Evolutionary conservation across 352 stramenopile genomes (phyloP).

Genomic region (Peronospora destructor): DNA sequence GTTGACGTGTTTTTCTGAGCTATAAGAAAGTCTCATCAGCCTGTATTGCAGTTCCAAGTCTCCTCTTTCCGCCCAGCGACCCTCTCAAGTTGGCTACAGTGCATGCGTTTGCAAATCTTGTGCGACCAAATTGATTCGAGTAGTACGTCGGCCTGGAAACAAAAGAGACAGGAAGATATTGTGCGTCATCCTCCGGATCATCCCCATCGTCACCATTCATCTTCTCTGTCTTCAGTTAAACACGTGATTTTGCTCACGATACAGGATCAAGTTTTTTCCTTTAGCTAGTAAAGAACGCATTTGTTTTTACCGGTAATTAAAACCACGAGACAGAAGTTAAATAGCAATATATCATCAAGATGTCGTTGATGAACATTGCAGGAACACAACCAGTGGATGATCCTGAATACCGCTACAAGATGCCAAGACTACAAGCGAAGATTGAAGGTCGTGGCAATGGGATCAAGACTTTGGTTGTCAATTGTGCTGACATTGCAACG

Average conservation of each 20-base stretch:
- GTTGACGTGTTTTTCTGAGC: slow-evolving; percentile 8
- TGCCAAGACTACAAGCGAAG: slow-evolving; percentile 94
- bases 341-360: slow-evolving; percentile 15
- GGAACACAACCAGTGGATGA: slow-evolving; percentile 88
- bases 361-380: slow-evolving; percentile 89
- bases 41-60: slow-evolving; percentile 7
- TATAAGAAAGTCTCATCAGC: slow-evolving; percentile 3
- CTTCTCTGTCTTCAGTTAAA: slow-evolving; percentile 6
- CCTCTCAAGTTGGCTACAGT: slow-evolving; percentile 45
- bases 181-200: slow-evolving; percentile 34
- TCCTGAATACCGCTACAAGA: slow-evolving; percentile 98
- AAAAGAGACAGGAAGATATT: slow-evolving; percentile 55
- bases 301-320: neutral
- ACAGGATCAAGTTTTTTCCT: slow-evolving; percentile 25
- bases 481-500: slow-evolving; percentile 92
- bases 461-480: slow-evolving; percentile 99
- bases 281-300: slow-evolving; percentile 25
- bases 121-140: slow-evolving; percentile 69
- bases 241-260: slow-evolving; percentile 36
- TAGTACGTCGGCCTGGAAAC: slow-evolving; percentile 65
- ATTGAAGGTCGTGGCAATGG: slow-evolving; percentile 98
- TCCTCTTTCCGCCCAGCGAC: slow-evolving; percentile 12
- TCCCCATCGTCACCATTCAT: slow-evolving; percentile 34
- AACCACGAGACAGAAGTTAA: slow-evolving; percentile 1
- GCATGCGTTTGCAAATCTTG: slow-evolving; percentile 85